Evolutionary conservation across 441 rosid genomes (phyloP).

Genomic region (Raphanus hybrid): DNA sequence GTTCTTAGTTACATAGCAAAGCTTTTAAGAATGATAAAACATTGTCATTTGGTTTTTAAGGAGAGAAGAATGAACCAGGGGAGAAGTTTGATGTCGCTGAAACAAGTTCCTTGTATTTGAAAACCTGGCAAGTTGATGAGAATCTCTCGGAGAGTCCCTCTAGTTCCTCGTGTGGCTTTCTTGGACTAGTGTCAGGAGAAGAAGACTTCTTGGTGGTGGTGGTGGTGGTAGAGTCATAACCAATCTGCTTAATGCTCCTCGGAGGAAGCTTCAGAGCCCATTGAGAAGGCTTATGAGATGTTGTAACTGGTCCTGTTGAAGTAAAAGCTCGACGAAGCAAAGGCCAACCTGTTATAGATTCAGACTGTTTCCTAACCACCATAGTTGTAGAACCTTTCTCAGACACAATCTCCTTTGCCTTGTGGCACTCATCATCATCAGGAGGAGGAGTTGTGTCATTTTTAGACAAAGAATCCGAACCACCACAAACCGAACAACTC

Average conservation of each 20-base stretch:
- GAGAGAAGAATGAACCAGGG: too few species aligned
- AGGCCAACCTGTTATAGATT: slow-evolving; percentile 70
- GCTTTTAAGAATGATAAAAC: too few species aligned
- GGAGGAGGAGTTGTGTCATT: neutral
- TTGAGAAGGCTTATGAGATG: slow-evolving; percentile 46
- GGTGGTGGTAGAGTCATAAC: slow-evolving; percentile 36
- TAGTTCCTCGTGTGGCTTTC: too few species aligned
- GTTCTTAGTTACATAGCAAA: too few species aligned
- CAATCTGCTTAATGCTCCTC: slow-evolving; percentile 45
- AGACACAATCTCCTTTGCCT: too few species aligned
- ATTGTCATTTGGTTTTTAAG: too few species aligned
- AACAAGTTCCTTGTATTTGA: too few species aligned
- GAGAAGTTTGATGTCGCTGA: too few species aligned
- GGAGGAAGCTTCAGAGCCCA: slow-evolving; percentile 69
- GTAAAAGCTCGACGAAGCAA: slow-evolving; percentile 53
- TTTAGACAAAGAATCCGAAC: slow-evolving; percentile 32
- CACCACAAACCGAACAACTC: slow-evolving; percentile 49
- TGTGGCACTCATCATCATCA: slow-evolving; percentile 15
- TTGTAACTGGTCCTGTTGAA: slow-evolving; percentile 37
- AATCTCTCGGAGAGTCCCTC: too few species aligned
- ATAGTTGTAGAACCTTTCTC: neutral
- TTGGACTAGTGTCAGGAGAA: neutral
- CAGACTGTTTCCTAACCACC: slow-evolving; percentile 46
- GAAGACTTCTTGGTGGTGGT: slow-evolving; percentile 31
- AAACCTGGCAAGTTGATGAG: too few species aligned